Conservation (phyloP, 2,329 filamentous ascomycete species). For the Colletotrichum sp. region DNA sequence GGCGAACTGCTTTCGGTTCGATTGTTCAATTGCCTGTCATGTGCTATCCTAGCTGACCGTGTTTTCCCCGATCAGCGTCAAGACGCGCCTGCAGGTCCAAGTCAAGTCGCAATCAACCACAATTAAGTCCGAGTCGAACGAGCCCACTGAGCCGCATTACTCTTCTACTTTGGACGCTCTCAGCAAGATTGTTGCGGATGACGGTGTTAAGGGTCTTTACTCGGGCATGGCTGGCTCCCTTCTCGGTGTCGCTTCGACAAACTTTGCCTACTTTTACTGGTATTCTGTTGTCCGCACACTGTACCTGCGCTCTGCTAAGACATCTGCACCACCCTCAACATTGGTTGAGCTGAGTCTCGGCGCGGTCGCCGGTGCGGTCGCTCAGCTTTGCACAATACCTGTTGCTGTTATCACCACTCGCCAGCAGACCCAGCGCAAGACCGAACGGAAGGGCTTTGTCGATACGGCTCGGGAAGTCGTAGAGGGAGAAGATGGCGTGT, state of each 20-base stretch:
- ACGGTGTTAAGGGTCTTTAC: slow-evolving; percentile 85
- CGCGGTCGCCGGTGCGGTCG: slow-evolving; percentile 85
- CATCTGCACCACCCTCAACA: slow-evolving; percentile 69
- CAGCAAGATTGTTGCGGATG: slow-evolving; percentile 78
- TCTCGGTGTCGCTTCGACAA: slow-evolving; percentile 92
- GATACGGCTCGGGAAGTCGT: slow-evolving; percentile 91
- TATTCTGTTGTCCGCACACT: slow-evolving; percentile 86
- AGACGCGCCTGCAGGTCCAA: slow-evolving; percentile 95
- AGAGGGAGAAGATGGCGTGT: slow-evolving; percentile 86
- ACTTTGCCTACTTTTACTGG: slow-evolving; percentile 99
- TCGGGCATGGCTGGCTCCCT: slow-evolving; percentile 86
- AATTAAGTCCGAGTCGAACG: slow-evolving; percentile 39
- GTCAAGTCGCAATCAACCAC: slow-evolving; percentile 67
- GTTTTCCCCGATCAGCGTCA: slow-evolving; percentile 67
- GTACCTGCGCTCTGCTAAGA: slow-evolving; percentile 69
- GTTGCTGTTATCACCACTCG: slow-evolving; percentile 94
- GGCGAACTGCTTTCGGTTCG: background rate
- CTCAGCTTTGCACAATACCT: slow-evolving; percentile 95
- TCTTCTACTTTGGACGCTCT: slow-evolving; percentile 88
- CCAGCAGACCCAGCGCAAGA: slow-evolving; percentile 90
- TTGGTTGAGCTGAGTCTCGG: slow-evolving; percentile 84
- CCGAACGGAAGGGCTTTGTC: slow-evolving; percentile 83
- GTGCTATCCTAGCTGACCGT: slow-evolving; percentile 16
- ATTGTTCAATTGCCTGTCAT: background rate
- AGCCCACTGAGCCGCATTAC: slow-evolving; percentile 73